A percentile compares a stretch with the other conserved stretches of the same genome.
These are phyloP conservation scores for Tylopilus rubrobrunneus DNA, from an alignment of 768 basidiomycete genomes.

Conservation along the genomic window DNA sequence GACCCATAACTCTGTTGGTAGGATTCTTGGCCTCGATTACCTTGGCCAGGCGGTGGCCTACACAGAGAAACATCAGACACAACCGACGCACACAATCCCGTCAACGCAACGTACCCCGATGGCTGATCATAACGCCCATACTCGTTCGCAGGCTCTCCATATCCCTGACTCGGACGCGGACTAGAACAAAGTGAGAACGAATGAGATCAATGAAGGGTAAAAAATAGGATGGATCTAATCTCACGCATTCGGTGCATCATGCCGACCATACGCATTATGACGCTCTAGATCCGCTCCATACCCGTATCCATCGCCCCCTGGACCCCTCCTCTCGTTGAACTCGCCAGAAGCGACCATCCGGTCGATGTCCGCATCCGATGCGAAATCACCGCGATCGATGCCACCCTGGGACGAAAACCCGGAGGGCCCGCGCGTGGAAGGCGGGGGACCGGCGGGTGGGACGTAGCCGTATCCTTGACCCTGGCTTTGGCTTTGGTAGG, in stretches of 20 bases:
- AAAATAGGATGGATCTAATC: background rate
- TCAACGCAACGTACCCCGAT: background rate
- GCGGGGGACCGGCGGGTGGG: conserved; percentile 9
- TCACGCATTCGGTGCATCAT: conserved; percentile 13
- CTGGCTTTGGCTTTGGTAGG: background rate
- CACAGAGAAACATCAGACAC: background rate
- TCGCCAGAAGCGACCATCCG: conserved; percentile 18
- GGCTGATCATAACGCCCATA: conserved; percentile 2
- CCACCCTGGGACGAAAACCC: conserved; percentile 10
- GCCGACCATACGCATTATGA: background rate
- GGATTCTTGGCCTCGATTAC: conserved; percentile 5
- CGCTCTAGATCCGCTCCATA: background rate
- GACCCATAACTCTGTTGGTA: conserved; percentile 4
- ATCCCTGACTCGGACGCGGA: background rate
- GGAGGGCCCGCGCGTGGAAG: background rate
- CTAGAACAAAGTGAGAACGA: background rate
- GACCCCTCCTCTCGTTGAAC: background rate
- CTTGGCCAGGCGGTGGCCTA: conserved; percentile 2
- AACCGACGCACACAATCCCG: background rate
- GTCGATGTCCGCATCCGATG: conserved; percentile 24
- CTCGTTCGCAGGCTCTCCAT: background rate
- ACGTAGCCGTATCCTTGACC: background rate
- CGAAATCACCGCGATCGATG: conserved; percentile 25
- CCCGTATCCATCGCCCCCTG: background rate
- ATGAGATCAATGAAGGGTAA: background rate